phyloP scores from a whole-genome alignment of 2,329 filamentous ascomycete genomes.

The Capronia epimyces region DNA sequence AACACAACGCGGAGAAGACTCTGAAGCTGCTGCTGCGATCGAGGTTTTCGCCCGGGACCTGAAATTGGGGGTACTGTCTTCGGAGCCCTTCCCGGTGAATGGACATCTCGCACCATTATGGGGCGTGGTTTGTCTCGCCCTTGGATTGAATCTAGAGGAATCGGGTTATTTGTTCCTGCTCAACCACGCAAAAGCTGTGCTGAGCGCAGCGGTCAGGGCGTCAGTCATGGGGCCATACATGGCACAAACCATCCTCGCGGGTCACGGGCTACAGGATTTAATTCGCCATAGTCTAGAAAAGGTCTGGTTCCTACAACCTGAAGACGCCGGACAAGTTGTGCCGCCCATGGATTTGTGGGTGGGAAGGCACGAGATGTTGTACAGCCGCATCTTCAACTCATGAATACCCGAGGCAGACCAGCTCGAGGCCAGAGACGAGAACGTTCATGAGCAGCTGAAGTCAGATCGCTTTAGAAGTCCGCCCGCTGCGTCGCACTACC shows the following conservation, averaged over 20 bases:
- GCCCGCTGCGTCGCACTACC: no score
- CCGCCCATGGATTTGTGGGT: constrained; percentile 60
- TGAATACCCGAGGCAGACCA: constrained; percentile 38
- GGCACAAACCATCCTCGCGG: constrained; percentile 55
- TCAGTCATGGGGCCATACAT: constrained; percentile 63
- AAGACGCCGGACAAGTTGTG: constrained; percentile 57
- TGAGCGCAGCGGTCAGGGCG: constrained; percentile 58
- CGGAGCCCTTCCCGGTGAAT: constrained; percentile 36
- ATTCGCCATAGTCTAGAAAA: constrained; percentile 47
- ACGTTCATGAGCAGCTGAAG: no score
- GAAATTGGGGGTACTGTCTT: constrained; percentile 32
- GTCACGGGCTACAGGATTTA: constrained; percentile 47
- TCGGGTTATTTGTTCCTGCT: constrained; percentile 58
- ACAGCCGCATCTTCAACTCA: constrained; percentile 64
- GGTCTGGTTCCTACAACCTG: constrained; percentile 45
- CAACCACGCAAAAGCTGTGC: constrained; percentile 58
- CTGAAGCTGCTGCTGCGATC: constrained; percentile 32
- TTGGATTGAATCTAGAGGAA: constrained; percentile 49
- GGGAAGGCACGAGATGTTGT: constrained; percentile 59
- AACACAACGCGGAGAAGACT: constrained; percentile 2
- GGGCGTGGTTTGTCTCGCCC: constrained; percentile 51
- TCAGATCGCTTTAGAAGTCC: no score
- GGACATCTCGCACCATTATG: constrained; percentile 59
- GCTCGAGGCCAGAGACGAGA: no score
- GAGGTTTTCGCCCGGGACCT: constrained; percentile 38